Evolutionary conservation across 2,329 filamentous ascomycete genomes (phyloP), one percentile per base, ranked within the genome.

Genomic region (Calycina marina): DNA sequence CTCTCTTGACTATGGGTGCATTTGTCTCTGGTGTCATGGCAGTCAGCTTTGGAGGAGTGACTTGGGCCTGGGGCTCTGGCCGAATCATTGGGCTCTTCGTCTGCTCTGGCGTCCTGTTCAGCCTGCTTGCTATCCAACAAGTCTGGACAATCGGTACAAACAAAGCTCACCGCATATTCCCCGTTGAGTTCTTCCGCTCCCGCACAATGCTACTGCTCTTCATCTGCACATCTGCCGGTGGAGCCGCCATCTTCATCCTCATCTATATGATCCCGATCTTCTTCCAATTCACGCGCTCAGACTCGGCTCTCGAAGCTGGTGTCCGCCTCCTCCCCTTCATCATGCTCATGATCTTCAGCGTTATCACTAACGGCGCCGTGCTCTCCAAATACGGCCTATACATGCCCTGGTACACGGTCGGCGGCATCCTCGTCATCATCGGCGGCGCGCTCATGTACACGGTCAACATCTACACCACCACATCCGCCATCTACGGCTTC

Each of bases 201-300:
- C 45, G 43, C n/a, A 43, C 52, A 1, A 51, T 60, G 32, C 44
- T 55, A 2, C 47, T 50, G 8, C 37, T 55, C 12, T 57, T 59
- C 29, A 48, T 47, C 29, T 57, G 56, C 43, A 53, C 50, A 35
- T 51, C 49, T 6, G 26, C 34, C 2, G 44, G 40, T 4, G 43
- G 42, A 9, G 42, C 44, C 1, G 44, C 42, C 5, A 36, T 43
- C 24, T 46, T 49, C 27, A 35, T 48, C 14, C 40, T 41, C 1
- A 42, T 47, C 34, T 47, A 48, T 15, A 56, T 60, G 31, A 54
- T 63, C 29, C 59, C 67, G 16, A 64, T 69, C 36, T 60, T 61
- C 42, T 66, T 65, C 31, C 62, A 65, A 31, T 65, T 65, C 35
- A 62, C 67, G 18, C 56, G 60, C 8, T 58, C 57, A 24, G 53